A percentile compares a stretch with the other conserved stretches of the same genome.
phyloP scores from a whole-genome alignment of 2,329 filamentous ascomycete genomes.

The Chaetomium olivaceum region DNA sequence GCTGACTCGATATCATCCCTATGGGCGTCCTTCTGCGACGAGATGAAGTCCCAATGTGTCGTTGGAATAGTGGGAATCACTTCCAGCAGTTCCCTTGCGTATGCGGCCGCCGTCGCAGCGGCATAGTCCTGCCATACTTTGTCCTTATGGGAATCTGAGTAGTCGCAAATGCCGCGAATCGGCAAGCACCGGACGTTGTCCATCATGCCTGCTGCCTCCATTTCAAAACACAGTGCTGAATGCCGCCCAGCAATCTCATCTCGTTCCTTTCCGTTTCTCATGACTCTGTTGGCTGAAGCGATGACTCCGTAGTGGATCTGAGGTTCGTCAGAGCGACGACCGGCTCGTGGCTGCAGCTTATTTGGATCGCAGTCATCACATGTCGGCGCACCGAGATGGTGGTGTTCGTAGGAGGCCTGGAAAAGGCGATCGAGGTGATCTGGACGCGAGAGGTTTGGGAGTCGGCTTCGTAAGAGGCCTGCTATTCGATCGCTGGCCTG shows the following conservation, averaged over 20 bases:
- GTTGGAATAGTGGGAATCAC: too few relatives aligned
- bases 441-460: conserved; percentile 12
- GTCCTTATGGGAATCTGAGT: conserved; percentile 40
- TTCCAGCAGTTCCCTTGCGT: conserved; percentile 31
- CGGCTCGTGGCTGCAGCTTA: conserved; percentile 14
- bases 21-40: too few relatives aligned
- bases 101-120: conserved; percentile 37
- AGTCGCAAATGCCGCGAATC: conserved; percentile 42
- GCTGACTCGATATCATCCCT: too few relatives aligned
- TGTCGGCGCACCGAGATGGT: conserved; percentile 10
- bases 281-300: conserved; percentile 22
- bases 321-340: conserved; percentile 12
- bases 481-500: conserved; percentile 6
- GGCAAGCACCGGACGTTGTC: conserved; percentile 37
- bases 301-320: conserved; percentile 25
- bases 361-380: conserved; percentile 14
- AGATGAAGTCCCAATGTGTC: too few relatives aligned
- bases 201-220: conserved; percentile 37
- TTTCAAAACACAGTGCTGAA: conserved; percentile 34
- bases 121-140: conserved; percentile 38
- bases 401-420: conserved; percentile 21
- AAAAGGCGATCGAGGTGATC: conserved; percentile 13
- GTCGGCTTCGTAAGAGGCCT: conserved; percentile 19
- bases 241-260: conserved; percentile 10
- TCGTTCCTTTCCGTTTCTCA: conserved; percentile 17